Base-by-base conservation (phyloP, 75 land plant species). In the Cryptomeria japonica region DNA sequence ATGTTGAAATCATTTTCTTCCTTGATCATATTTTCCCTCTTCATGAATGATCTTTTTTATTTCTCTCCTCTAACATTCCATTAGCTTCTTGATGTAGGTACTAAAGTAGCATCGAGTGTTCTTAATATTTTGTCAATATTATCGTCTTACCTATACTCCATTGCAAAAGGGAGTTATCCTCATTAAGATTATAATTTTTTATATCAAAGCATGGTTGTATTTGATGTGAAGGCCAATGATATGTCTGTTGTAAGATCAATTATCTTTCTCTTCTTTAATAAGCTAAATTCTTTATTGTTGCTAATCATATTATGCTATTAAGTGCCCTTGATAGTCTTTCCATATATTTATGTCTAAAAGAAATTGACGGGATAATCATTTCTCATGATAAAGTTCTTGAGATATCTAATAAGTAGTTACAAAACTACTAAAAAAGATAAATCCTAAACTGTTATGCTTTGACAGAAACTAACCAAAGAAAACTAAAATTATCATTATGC, bases 181-280 rank as follows among this genome's bases (percentile, higher is more conserved):
- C 15, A 5, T 47, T 32, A 9, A 16, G 37, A 22, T 84, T 38
- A 15, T 22, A 32, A 44, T 15, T 84, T 51, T 84, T 47, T 8
- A 41, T 47, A 84, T 14, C 31, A 84, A 10, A 5, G 85, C 58
- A 84, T 31, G 85, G 32, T 37, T 49, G 58, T 58, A 84, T 39
- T 39, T 39, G 41, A 39, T 39, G n/a, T 51, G 11, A 84, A 11
- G 56, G 85, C 56, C 85, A 84, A n/a, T 14, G 85, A 84, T 47
- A 51, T 2, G 58, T 51, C 56, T 84, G 85, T 56, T 84, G 85
- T 58, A 84, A 84, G 49, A 16, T 51, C 51, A 34, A 84, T 84
- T 28, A 37, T 15, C 51, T 37, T 47, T 36, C 13, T 83, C 19
- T 53, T 25, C 34, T 47, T 46, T n/a, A n/a, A 14, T 14, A 84